Base-by-base conservation (phyloP, 352 stramenopile genomes). In the Globisporangium rhizosaccharum region DNA sequence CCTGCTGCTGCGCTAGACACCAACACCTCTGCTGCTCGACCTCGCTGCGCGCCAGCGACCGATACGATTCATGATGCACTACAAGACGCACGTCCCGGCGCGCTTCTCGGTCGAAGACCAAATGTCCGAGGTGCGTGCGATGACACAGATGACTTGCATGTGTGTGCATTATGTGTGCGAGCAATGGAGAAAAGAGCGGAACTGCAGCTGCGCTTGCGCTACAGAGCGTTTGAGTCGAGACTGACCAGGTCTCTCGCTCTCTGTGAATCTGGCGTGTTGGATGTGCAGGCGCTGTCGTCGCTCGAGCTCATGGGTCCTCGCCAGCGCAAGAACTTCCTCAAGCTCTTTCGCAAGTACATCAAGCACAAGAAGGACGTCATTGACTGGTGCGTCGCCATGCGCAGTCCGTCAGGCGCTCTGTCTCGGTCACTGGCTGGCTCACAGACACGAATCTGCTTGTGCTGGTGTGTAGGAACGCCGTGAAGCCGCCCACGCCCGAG, bases 301-400 rank as follows among this genome's bases (percentile, higher is more conserved):
- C 65, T 87, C 12, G 85, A 94, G 61, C 76, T 94, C 26, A 89
- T 94, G 79, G 79, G 78, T 12, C 73, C 75, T 18, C 73, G 85
- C 44, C 83, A 92, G 66, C 74, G 83, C 39, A 92, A 93, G 71
- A 89, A 89, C 64, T 94, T 94, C 59, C 76, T 92, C 69, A 94
- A 94, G 70, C 72, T 94, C 52, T 94, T 94, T 60, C 85, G 85
- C 67, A 94, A 94, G 72, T 94, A 92, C 58, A 87, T 73, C 52
- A 92, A 91, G 66, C 67, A 83, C 61, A 90, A 88, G 51, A 90
- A 93, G 67, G 74, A 72, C 53, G 71, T 85, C 18, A 92, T 93
- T 51, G 83, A 93, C 59, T 94, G 82, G 85, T 92, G 56, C 56
- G 68, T 52, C 2, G 5, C 41, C 18, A 23, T 47, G 15, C 12